Base-by-base conservation (phyloP, 495 filamentous ascomycete genomes). In the Aspergillus taichungensis region DNA sequence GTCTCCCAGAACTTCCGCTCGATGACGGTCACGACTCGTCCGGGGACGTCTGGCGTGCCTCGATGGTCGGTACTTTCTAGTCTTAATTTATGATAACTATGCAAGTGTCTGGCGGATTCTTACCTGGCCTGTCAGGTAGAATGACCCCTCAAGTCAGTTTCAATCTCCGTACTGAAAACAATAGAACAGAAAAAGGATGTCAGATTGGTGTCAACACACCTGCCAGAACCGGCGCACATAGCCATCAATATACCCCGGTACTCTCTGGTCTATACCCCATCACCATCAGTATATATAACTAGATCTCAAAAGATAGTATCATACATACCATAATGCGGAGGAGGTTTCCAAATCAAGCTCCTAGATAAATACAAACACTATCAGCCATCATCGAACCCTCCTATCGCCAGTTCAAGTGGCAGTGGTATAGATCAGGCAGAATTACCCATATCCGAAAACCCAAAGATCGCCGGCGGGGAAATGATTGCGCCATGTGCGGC, bases 201-300 rank as follows among this genome's bases (percentile, higher is more conserved):
- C 36, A 37, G 34, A 44, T 10, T 10, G 24, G 27, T 28, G 44
- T 48, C 31, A 45, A 64, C 67, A 40, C 64, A 91, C 92, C 84
- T 99, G 92, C 92, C 92, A 99, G 63, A 99, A 99, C 18, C 92
- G 76, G 40, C 92, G 83, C 34, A 97, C 92, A 62, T 96, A 99
- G 53, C 89, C 88, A 50, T 79, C 82, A 36, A 98, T 88, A 71
- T 88, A 97, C 6, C 92, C 92, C 1, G 92, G 88, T 8, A 96
- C 71, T 42, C 89, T 75, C 51, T 77, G 78, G 53, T 96, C 91
- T 95, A 45, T 11, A 6, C 3, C 6, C 8, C 18, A 37, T 35
- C 1, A 45, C 24, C 32, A 45, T 28, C 18, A 24, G 18, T 24
- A 24, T 24, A 24, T 24, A 24, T 4, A 24, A 24, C 18, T 4